These are phyloP conservation scores for Globisporangium spiculum DNA, from an alignment of 352 stramenopile species.

Conservation along the genomic window DNA sequence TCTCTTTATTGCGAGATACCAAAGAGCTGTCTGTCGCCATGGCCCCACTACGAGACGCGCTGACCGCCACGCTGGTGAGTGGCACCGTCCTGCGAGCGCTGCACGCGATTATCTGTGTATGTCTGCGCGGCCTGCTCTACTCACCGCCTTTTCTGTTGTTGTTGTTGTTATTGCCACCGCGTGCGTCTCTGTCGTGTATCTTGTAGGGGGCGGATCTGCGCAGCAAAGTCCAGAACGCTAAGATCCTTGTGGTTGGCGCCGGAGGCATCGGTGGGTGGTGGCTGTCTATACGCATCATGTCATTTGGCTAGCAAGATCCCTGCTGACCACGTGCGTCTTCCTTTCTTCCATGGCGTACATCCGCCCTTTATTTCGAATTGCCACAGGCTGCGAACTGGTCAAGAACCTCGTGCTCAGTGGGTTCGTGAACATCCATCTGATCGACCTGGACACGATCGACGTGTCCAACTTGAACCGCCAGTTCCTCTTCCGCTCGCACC, in stretches of 20 bases:
- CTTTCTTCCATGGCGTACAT: not conserved
- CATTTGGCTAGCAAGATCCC: not conserved
- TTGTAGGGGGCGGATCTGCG: conserved; percentile 55
- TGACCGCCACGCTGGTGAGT: conserved; percentile 55
- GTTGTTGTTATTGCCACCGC: not conserved
- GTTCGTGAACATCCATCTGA: conserved; percentile 91
- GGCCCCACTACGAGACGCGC: conserved; percentile 17
- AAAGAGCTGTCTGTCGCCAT: conserved; percentile 17
- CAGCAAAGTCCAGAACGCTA: conserved; percentile 70
- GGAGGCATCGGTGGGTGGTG: conserved; percentile 93
- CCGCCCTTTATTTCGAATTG: not conserved
- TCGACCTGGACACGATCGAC: conserved; percentile 99
- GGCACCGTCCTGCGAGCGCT: not conserved
- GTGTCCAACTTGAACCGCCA: conserved; percentile 99
- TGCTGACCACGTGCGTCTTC: not conserved
- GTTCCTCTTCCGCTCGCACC: conserved; percentile 98
- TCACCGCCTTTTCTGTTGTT: not conserved
- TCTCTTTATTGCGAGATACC: not conserved
- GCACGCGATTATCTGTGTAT: not conserved
- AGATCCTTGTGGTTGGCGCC: conserved; percentile 96
- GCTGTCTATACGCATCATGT: not conserved
- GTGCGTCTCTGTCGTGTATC: not conserved
- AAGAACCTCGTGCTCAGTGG: conserved; percentile 99
- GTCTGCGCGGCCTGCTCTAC: too few species aligned
- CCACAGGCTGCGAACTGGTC: conserved; percentile 94